A percentile compares a stretch with the other conserved stretches of the same genome.
Conservation (phyloP, 129 eudicot species). For the Saposhnikovia divaricata region DNA sequence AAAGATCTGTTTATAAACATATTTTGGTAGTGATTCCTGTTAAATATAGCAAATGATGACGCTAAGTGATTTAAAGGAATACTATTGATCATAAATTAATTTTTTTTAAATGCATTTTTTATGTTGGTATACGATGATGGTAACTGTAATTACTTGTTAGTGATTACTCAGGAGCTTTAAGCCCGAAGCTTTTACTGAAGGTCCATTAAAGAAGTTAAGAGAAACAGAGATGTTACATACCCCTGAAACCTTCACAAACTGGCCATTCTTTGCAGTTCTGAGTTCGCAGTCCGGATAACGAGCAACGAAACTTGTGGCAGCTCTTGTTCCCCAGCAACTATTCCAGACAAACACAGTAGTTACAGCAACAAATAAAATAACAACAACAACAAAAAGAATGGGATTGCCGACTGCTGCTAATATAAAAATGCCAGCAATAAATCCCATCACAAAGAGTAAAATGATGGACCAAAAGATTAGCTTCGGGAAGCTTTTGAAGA, state of each 20-base stretch:
- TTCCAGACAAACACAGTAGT: constrained; percentile 28
- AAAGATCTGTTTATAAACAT: neutral
- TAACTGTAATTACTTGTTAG: neutral
- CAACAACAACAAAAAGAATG: constrained; percentile 4
- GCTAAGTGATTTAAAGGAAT: neutral
- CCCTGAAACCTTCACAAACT: constrained; percentile 69
- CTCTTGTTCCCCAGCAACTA: constrained; percentile 35
- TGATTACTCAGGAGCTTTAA: neutral
- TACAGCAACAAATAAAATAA: neutral
- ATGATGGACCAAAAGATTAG: neutral
- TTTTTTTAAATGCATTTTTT: neutral
- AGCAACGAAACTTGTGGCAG: constrained; percentile 36
- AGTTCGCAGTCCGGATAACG: constrained; percentile 62
- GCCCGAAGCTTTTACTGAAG: neutral
- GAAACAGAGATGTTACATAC: constrained; percentile 26
- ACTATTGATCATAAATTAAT: neutral
- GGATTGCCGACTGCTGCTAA: constrained; percentile 4
- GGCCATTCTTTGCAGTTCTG: constrained; percentile 57
- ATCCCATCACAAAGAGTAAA: constrained; percentile 11
- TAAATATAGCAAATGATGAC: neutral
- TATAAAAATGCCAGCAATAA: constrained; percentile 6
- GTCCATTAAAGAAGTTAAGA: neutral
- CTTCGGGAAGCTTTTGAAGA: constrained; percentile 4
- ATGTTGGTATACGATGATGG: neutral
- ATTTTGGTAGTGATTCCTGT: neutral